Base-by-base conservation (phyloP, 139 green algal species). In the Medakamo hakoo region DNA sequence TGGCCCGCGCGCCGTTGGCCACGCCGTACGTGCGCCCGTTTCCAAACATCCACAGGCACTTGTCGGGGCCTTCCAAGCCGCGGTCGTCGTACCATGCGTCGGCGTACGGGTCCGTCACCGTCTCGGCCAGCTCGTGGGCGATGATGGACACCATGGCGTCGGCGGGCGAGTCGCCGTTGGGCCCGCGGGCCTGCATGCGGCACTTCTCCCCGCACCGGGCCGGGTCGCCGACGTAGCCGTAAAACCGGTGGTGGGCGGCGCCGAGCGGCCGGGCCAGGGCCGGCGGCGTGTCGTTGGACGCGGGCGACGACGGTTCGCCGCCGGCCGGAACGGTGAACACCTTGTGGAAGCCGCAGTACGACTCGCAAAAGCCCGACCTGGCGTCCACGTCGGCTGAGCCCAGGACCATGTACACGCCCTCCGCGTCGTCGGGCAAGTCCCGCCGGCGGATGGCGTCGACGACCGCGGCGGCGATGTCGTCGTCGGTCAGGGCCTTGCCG, bases 1-100 rank as follows among this genome's bases (percentile, higher is more conserved):
- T 52, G 40, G 79, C 83, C 65, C 82, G 68, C 21, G 68, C 78
- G 66, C 83, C 78, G 60, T 83, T 77, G 0, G 74, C 73, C 76
- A 49, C 28, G 79, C 77, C 25, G 76, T 83, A 64, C 59, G 29
- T 64, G 59, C 30, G 4, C 24, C 25, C 58, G 23, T 28, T n/a
- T 14, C 18, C 56, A 62, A 23, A 27, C 58, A 62, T n/a, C 24
- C 24, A 48, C 4, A 49, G 4, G 29, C 27, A 62, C 18, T 23
- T 40, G 24, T 48, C 58, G 4, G 25, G 16, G 25, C 25, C 29
- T 5, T 55, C 19, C 28, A 26, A 4, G 5, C 21, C 23, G 1
- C 2, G 9, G 21, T 4, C 22, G 22, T 31, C 59, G 30, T 32
- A 66, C 61, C 61, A 66, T 40, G 61, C 40, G 1, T 66, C 57